Percentiles rank a stretch among this genome's conserved stretches.
phyloP scores from a whole-genome alignment of 176 grass and related monocot genomes.

The Cenchrus fungigraminus region DNA sequence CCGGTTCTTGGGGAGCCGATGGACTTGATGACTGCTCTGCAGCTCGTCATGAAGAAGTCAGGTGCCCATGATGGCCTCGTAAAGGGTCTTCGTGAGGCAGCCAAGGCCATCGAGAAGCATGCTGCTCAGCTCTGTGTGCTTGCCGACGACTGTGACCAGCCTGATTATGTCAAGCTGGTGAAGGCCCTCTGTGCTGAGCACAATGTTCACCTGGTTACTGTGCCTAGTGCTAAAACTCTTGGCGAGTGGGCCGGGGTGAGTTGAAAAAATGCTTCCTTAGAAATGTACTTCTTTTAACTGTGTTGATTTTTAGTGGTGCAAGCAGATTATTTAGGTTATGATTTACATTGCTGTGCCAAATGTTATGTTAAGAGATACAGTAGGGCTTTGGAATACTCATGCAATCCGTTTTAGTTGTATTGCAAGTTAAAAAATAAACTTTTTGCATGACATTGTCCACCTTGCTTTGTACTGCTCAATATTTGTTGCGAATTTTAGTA shows the following conservation, averaged over 20 bases:
- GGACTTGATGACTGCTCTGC: conserved; percentile 73
- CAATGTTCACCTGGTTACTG: conserved; percentile 70
- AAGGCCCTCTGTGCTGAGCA: conserved; percentile 51
- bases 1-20: conserved; percentile 66
- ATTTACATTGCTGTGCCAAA: not conserved
- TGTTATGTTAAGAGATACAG: not conserved
- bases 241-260: conserved; percentile 77
- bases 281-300: not conserved
- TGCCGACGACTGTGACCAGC: conserved; percentile 69
- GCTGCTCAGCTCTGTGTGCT: conserved; percentile 59
- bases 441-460: not conserved
- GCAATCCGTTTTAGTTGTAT: not conserved
- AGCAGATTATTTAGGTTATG: not conserved
- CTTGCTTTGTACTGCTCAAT: not conserved
- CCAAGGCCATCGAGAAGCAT: conserved; percentile 76
- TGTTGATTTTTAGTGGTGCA: not conserved
- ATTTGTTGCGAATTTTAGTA: not conserved
- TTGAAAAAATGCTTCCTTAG: not conserved
- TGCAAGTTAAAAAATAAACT: not conserved
- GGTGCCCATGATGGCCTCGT: conserved; percentile 64
- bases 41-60: conserved; percentile 68
- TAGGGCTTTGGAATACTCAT: not conserved
- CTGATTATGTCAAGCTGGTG: conserved; percentile 69
- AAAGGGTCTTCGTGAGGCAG: conserved; percentile 56
- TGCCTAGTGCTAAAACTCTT: conserved; percentile 66